Percentiles rank a stretch among this genome's conserved stretches.
These are phyloP conservation scores for Nemania abortiva DNA, from an alignment of 2,329 filamentous ascomycete species.

Conservation along the genomic window DNA sequence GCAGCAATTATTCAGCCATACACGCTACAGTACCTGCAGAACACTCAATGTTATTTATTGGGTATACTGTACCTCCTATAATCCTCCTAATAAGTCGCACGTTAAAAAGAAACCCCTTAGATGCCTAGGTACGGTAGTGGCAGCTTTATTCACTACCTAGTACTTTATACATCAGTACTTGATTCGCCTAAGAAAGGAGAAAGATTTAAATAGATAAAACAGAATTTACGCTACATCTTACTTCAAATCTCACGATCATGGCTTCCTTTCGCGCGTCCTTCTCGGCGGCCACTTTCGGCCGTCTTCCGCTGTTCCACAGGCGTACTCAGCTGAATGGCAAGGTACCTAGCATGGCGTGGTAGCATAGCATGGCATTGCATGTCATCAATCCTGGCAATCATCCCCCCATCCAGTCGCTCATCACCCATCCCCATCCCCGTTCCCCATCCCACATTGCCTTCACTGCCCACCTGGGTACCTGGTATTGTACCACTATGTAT, in stretches of 20 bases:
- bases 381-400: constrained; percentile 1
- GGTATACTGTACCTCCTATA: not conserved
- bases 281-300: not conserved
- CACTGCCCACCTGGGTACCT: not conserved
- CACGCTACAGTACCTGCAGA: not conserved
- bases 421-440: not conserved
- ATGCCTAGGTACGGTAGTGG: too few relatives aligned
- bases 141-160: too few relatives aligned
- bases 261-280: constrained; percentile 1
- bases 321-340: constrained; percentile 3
- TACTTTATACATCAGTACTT: too few relatives aligned
- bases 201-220: not conserved
- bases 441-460: not conserved
- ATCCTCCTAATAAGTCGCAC: too few relatives aligned
- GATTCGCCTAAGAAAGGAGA: not conserved
- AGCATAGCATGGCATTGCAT: constrained; percentile 3
- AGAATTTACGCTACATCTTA: too few relatives aligned
- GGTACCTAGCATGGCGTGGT: not conserved
- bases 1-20: constrained; percentile 1
- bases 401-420: not conserved
- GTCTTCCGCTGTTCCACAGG: not conserved
- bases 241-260: not conserved
- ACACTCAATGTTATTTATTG: not conserved
- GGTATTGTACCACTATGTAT: not conserved
- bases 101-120: too few relatives aligned